Evolutionary conservation across 352 stramenopile species (phyloP), one percentile per base, ranked within the genome.

Genomic region (Paralagenidium karlingii): DNA sequence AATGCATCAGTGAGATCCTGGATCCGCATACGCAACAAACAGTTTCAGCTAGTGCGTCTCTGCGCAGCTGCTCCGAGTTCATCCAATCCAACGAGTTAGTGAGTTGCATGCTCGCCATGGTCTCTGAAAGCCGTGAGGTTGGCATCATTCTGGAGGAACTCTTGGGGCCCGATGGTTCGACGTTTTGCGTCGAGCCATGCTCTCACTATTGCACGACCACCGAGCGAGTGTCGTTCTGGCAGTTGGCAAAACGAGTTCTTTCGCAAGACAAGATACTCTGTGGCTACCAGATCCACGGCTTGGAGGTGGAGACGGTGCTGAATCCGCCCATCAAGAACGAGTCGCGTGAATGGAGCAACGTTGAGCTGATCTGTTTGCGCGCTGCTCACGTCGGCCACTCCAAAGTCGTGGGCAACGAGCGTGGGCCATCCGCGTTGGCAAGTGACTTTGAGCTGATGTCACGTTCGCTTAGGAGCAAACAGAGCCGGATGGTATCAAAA

Each of bases 11-110:
- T 34, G 82, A 93, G 43, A 88, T 93, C 39, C 50, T 94, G 8
- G 79, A 94, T 31, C 77, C 75, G n/a, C 54, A 77, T 3, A 94
- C 80, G 20, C 79, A 89, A 45, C 66, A 68, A 10, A 82, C 83
- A 1, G 87, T 93, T 26, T 74, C 71, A 3, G 80, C 60, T 5
- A 86, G 70, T 40, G 48, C 51, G 18, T 80, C 65, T 0, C 86
- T 92, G n/a, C 51, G 81, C n/a, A 57, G 59, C 21, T 59, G 84
- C 4, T 88, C 71, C 1, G 76, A 89, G 18, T 94, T 92, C 43
- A 85, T 94, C 34, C 78, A 91, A 56, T 92, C 79, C 11, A 94
- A 93, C 36, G 70, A 93, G 37, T 58, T 93, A 9, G 63, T 93
- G n/a, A 81, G 61, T 20, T 79, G 68, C 10, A 84, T 89, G 8